Percentiles rank a stretch among this genome's conserved stretches.
These are phyloP conservation scores for Tulasnella sp. DNA, from an alignment of 768 basidiomycete genomes.

Conservation along the genomic window DNA sequence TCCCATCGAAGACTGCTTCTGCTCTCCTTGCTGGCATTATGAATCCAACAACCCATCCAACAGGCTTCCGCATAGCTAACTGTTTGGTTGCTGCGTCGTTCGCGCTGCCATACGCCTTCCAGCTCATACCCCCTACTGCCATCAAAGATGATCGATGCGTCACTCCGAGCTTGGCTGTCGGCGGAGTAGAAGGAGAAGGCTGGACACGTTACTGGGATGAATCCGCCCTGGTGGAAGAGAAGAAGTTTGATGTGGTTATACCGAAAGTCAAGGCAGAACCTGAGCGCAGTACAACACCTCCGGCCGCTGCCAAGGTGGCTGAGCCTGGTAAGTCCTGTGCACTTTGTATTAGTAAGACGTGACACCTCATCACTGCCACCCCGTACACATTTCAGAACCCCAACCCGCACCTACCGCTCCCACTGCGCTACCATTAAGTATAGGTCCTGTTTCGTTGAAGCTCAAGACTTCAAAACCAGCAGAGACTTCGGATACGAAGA, in stretches of 20 bases:
- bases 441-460: slow-evolving; percentile 13
- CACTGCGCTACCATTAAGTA: slow-evolving; percentile 6
- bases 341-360: neutral
- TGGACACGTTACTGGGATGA: slow-evolving; percentile 94
- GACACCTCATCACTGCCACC: neutral
- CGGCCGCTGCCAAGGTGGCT: slow-evolving; percentile 40
- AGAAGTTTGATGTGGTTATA: slow-evolving; percentile 72
- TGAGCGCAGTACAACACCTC: slow-evolving; percentile 36
- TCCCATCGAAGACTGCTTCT: slow-evolving; percentile 56
- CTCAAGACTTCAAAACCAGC: slow-evolving; percentile 12
- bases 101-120: slow-evolving; percentile 84
- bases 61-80: slow-evolving; percentile 88
- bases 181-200: slow-evolving; percentile 42
- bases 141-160: slow-evolving; percentile 70
- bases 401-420: too few relatives aligned
- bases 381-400: neutral
- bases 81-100: slow-evolving; percentile 86
- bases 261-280: slow-evolving; percentile 28
- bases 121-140: slow-evolving; percentile 63
- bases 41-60: slow-evolving; percentile 77
- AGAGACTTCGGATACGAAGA: neutral
- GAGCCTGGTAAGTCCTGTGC: neutral
- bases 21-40: slow-evolving; percentile 75
- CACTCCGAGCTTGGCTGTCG: slow-evolving; percentile 52
- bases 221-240: slow-evolving; percentile 56